A percentile compares a stretch with the other conserved stretches of the same genome.
Conservation (phyloP, 345 rosid species). For the Syzygium aqueum region DNA sequence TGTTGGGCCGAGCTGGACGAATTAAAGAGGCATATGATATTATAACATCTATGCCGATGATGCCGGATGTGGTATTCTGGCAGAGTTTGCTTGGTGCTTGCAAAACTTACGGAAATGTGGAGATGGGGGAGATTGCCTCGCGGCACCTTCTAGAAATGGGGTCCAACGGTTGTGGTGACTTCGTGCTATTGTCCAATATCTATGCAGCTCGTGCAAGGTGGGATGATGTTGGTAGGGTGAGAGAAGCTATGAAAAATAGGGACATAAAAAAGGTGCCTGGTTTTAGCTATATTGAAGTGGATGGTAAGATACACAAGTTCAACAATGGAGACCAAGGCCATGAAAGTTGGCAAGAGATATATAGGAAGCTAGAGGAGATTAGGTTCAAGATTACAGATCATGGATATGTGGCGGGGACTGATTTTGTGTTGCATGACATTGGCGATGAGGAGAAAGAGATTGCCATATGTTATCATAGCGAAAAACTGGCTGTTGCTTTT, state of each 20-base stretch:
- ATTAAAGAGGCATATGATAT: slow-evolving; percentile 59
- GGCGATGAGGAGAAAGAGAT: slow-evolving; percentile 91
- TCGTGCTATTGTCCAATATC: slow-evolving; percentile 62
- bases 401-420: slow-evolving; percentile 69
- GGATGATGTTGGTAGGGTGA: slow-evolving; percentile 71
- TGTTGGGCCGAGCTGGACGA: slow-evolving; percentile 72
- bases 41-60: slow-evolving; percentile 48
- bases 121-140: slow-evolving; percentile 72
- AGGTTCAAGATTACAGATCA: slow-evolving; percentile 54
- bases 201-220: slow-evolving; percentile 76
- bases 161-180: slow-evolving; percentile 64
- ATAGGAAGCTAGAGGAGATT: slow-evolving; percentile 63
- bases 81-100: slow-evolving; percentile 80
- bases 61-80: slow-evolving; percentile 71
- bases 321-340: slow-evolving; percentile 65
- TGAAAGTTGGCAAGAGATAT: slow-evolving; percentile 44
- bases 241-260: slow-evolving; percentile 60
- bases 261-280: slow-evolving; percentile 80
- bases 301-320: slow-evolving; percentile 59
- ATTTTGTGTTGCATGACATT: slow-evolving; percentile 75
- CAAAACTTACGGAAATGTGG: slow-evolving; percentile 50
- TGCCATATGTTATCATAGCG: slow-evolving; percentile 68
- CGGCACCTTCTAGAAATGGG: slow-evolving; percentile 64
- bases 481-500: slow-evolving; percentile 82
- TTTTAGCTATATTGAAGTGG: slow-evolving; percentile 64